These are phyloP conservation scores for Byssoonygena ceratinophila DNA, from an alignment of 2,329 filamentous ascomycete species.

Conservation along the genomic window DNA sequence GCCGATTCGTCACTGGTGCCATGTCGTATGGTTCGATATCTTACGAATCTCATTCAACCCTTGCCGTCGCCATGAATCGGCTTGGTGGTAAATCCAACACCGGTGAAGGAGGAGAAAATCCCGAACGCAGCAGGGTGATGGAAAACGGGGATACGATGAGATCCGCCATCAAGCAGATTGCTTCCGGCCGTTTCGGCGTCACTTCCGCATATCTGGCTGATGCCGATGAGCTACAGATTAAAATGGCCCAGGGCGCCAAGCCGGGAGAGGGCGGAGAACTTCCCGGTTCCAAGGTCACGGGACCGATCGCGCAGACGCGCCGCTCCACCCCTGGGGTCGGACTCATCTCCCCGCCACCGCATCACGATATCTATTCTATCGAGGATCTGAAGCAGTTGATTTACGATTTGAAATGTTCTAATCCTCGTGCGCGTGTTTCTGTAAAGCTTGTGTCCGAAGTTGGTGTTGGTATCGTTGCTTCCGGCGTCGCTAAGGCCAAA, in stretches of 20 bases:
- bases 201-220: conserved; percentile 91
- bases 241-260: conserved; percentile 98
- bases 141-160: conserved; percentile 94
- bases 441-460: conserved; percentile 98
- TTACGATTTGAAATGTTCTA: conserved; percentile 94
- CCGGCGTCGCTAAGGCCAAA: conserved; percentile 94
- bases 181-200: conserved; percentile 90
- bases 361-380: conserved; percentile 98
- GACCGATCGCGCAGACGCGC: conserved; percentile 83
- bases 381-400: conserved; percentile 97
- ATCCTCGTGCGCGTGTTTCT: conserved; percentile 80
- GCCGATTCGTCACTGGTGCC: conserved; percentile 89
- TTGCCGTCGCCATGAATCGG: conserved; percentile 94
- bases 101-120: conserved; percentile 91
- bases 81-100: conserved; percentile 96
- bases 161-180: conserved; percentile 95
- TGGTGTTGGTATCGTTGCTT: conserved; percentile 93
- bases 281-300: conserved; percentile 91
- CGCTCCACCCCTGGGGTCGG: conserved; percentile 95
- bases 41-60: conserved; percentile 93
- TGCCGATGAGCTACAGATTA: conserved; percentile 93
- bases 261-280: conserved; percentile 95
- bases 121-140: conserved; percentile 75
- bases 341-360: conserved; percentile 87
- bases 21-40: conserved; percentile 99